Evolutionary conservation across 2,329 filamentous ascomycete species (phyloP).

Genomic region (Phialophora expanda): DNA sequence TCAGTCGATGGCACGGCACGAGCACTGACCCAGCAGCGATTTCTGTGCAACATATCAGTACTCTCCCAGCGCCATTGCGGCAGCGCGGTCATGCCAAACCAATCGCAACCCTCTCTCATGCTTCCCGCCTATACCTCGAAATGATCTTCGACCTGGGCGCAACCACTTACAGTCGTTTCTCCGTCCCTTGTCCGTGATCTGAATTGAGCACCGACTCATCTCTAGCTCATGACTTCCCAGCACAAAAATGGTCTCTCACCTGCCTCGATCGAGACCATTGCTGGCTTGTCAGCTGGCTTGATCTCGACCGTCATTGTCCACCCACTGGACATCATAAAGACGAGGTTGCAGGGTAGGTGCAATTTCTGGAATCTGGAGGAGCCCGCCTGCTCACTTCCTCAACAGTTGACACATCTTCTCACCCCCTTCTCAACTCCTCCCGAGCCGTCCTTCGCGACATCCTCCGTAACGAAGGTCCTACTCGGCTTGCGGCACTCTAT

Average conservation of each 20-base stretch:
- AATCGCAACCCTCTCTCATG: neutral
- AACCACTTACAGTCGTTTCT: slow-evolving; percentile 35
- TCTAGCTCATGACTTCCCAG: slow-evolving; percentile 45
- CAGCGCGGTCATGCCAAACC: neutral
- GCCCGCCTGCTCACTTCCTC: slow-evolving; percentile 43
- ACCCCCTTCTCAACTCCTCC: slow-evolving; percentile 59
- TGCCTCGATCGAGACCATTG: slow-evolving; percentile 82
- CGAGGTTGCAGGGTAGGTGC: slow-evolving; percentile 79
- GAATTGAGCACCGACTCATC: neutral
- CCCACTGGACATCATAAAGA: slow-evolving; percentile 95
- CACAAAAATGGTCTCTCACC: slow-evolving; percentile 67
- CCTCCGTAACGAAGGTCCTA: slow-evolving; percentile 59
- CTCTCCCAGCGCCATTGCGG: neutral
- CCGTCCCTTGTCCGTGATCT: slow-evolving; percentile 18
- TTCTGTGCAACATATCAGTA: neutral
- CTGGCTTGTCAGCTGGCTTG: slow-evolving; percentile 86
- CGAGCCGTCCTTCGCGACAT: slow-evolving; percentile 60
- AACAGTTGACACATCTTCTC: slow-evolving; percentile 59
- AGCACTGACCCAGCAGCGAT: neutral
- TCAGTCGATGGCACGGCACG: neutral
- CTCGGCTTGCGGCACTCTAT: slow-evolving; percentile 71
- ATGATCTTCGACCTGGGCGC: slow-evolving; percentile 37
- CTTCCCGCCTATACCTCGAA: slow-evolving; percentile 9
- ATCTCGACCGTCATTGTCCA: slow-evolving; percentile 86
- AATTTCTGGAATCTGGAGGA: slow-evolving; percentile 1